These are phyloP conservation scores for Globisporangium perplexum DNA, from an alignment of 352 stramenopile species.

Conservation along the genomic window DNA sequence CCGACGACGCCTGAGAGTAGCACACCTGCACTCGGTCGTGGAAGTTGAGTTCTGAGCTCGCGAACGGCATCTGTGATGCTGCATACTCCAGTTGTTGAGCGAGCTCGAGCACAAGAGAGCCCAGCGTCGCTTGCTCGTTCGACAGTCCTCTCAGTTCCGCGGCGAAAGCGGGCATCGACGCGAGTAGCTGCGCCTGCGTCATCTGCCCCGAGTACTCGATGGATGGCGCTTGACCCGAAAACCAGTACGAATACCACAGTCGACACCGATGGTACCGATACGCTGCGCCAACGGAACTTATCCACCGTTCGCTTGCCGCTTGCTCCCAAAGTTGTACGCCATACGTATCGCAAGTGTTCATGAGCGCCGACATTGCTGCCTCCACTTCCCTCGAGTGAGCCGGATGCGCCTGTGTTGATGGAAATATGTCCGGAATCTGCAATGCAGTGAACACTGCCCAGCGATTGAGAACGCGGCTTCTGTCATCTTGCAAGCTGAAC, in stretches of 20 bases:
- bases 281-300: neutral
- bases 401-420: constrained; percentile 16
- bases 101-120: constrained; percentile 36
- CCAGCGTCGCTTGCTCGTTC: constrained; percentile 21
- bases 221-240: constrained; percentile 7
- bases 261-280: constrained; percentile 20
- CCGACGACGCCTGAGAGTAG: constrained; percentile 23
- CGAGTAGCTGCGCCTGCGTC: constrained; percentile 31
- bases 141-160: constrained; percentile 29
- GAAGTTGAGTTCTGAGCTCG: constrained; percentile 15
- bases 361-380: constrained; percentile 1
- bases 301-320: constrained; percentile 5
- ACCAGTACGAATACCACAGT: constrained; percentile 39
- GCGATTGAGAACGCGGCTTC: constrained; percentile 8
- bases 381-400: constrained; percentile 6
- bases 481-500: constrained; percentile 11
- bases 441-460: constrained; percentile 24
- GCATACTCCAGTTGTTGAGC: constrained; percentile 51
- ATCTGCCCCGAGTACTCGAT: constrained; percentile 10
- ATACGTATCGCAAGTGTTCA: constrained; percentile 3
- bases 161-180: constrained; percentile 32
- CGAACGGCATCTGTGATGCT: constrained; percentile 19
- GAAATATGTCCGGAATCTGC: constrained; percentile 32
- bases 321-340: constrained; percentile 2
- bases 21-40: constrained; percentile 28